These are phyloP conservation scores for Phyllosticta capitalensis DNA, from an alignment of 2,329 filamentous ascomycete genomes.

Conservation along the genomic window DNA sequence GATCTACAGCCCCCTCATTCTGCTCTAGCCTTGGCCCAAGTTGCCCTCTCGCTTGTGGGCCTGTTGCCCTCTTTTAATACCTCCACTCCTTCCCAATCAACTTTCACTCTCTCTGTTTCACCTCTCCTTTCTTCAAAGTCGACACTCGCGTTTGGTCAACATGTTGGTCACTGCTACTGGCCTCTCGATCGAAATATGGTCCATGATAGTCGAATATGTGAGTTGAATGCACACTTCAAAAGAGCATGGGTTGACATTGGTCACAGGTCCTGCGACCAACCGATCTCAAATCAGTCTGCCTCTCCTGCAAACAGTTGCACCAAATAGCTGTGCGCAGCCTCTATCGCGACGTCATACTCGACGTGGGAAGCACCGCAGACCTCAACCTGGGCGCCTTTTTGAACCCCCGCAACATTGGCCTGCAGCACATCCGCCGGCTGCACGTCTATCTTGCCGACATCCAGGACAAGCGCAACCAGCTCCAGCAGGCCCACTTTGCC, in stretches of 20 bases:
- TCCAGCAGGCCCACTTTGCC: constrained; percentile 38
- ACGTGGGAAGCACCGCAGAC: constrained; percentile 37
- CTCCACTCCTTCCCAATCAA: not conserved
- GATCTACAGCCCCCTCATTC: not conserved
- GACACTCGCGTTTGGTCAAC: constrained; percentile 15
- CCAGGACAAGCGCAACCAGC: constrained; percentile 34
- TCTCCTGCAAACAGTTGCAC: constrained; percentile 38
- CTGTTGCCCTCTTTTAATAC: not conserved
- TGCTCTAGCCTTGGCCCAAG: not conserved
- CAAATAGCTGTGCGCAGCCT: constrained; percentile 36
- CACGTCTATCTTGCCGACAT: constrained; percentile 38
- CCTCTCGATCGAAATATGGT: constrained; percentile 24
- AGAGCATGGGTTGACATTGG: constrained; percentile 8
- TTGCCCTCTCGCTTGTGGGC: not conserved
- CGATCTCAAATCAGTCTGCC: constrained; percentile 39
- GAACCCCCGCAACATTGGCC: constrained; percentile 37
- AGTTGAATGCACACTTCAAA: not conserved
- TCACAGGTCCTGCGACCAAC: constrained; percentile 35
- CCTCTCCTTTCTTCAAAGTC: not conserved
- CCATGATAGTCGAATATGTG: constrained; percentile 11
- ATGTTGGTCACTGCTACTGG: constrained; percentile 24
- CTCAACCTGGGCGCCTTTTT: constrained; percentile 36
- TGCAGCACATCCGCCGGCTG: constrained; percentile 37
- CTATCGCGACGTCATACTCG: constrained; percentile 38
- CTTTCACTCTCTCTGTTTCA: not conserved